Evolutionary conservation across 306 rosid species (phyloP).

Genomic region (Macrotyloma uniflorum): DNA sequence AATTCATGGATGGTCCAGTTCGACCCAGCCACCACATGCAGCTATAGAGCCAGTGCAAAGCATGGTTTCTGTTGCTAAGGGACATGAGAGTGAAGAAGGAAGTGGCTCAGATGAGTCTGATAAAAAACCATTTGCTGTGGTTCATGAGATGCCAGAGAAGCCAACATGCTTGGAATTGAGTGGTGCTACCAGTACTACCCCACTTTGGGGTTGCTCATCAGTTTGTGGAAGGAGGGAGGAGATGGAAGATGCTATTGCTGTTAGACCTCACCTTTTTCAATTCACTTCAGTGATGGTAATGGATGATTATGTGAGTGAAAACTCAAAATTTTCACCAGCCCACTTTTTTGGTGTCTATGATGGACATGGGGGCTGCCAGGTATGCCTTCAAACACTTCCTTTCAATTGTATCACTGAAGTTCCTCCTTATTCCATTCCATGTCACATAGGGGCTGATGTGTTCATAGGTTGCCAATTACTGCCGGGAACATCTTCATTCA

Average conservation of each 20-base stretch:
- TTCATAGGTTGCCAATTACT: slow-evolving; percentile 76
- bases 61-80: slow-evolving; percentile 37
- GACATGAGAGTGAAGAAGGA: slow-evolving; percentile 47
- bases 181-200: slow-evolving; percentile 11
- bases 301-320: slow-evolving; percentile 45
- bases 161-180: slow-evolving; percentile 45
- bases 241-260: slow-evolving; percentile 81
- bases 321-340: slow-evolving; percentile 35
- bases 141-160: slow-evolving; percentile 41
- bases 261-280: slow-evolving; percentile 56
- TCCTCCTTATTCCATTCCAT: slow-evolving; percentile 13
- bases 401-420: slow-evolving; percentile 30
- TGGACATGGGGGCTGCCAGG: slow-evolving; percentile 87
- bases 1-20: slow-evolving; percentile 18
- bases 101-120: slow-evolving; percentile 49
- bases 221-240: slow-evolving; percentile 72
- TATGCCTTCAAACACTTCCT: slow-evolving; percentile 31
- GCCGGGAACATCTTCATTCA: slow-evolving; percentile 65
- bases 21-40: slow-evolving; percentile 20
- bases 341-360: slow-evolving; percentile 82
- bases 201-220: slow-evolving; percentile 70
- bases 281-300: slow-evolving; percentile 52
- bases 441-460: slow-evolving; percentile 21
- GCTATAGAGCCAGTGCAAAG: slow-evolving; percentile 37
- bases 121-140: slow-evolving; percentile 35